Base-by-base conservation (phyloP, 1,284 basidiomycete species). In the Amylostereum areolatum region DNA sequence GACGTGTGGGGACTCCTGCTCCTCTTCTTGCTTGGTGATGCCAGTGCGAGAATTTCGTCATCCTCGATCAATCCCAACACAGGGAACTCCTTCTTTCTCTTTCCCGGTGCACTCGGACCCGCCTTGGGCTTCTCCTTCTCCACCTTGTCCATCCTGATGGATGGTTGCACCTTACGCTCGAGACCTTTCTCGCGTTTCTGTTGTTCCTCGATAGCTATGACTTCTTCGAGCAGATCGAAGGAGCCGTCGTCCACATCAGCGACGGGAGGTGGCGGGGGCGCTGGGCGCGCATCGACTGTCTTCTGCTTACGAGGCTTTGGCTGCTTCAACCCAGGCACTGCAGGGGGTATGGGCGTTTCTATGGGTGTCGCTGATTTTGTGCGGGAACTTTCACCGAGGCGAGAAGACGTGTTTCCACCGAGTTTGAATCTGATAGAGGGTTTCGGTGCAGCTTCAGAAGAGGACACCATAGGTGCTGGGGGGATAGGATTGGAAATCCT, bases 151-250 rank as follows among this genome's bases (percentile, higher is more conserved):
- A 49, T 43, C 39, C 18, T 18, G 18, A 18, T 24, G 51, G 45
- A 43, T 52, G 59, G 32, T 55, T 61, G 52, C 42, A 45, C 49
- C 43, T 45, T 51, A 31, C 9, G 39, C 39, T 41, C 18, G 41
- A 28, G 45, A 43, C 25, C 45, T 43, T 25, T 46, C 61, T 29
- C 59, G 57, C 56, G 72, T 68, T 74, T 71, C 60, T 82, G 46
- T 33, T 52, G 77, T 64, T 83, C 81, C 50, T 90, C 87, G 42
- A 89, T 85, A 6, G 86, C 87, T 47, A 90, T 77, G 32, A 90
- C 85, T 60, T 90, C 87, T 61, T 89, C 85, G 3, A 89, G 69
- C 40, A 90, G 71, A 59, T 90, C 87, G 54, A 84, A 79, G 27
- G 83, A 85, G 9, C 83, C 85, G 62, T 89, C 86, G 55, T 88